Evolutionary conservation across 331 rosid genomes (phyloP).

Genomic region (Quercus tomentella): DNA sequence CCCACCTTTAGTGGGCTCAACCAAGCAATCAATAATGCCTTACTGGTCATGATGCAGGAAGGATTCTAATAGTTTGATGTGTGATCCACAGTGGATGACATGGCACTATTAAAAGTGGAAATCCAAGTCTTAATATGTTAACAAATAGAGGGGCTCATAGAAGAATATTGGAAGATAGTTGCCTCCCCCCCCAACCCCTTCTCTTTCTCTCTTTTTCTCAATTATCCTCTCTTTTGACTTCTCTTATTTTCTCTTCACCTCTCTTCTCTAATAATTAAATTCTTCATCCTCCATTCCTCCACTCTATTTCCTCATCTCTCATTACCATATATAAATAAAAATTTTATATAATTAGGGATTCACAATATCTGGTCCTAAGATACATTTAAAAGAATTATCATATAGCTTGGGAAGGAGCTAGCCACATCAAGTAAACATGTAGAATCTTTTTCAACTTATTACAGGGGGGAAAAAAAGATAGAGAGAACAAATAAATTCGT

Average conservation of each 20-base stretch:
- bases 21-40: background rate
- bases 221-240: background rate
- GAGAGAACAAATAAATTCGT: background rate
- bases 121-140: background rate
- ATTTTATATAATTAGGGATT: background rate
- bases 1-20: conserved; percentile 9
- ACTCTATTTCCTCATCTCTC: background rate
- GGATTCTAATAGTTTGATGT: background rate
- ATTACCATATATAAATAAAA: background rate
- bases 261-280: background rate
- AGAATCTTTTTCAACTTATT: background rate
- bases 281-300: background rate
- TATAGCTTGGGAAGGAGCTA: background rate
- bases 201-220: background rate
- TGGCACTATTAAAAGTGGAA: background rate
- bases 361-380: background rate
- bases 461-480: background rate
- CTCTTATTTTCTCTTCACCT: background rate
- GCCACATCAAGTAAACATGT: background rate
- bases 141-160: too few relatives aligned
- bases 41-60: background rate
- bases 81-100: background rate
- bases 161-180: background rate
- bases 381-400: background rate
- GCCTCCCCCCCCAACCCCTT: background rate